Base-by-base conservation (phyloP, 352 stramenopile species). In the Globisporangium middletonii region DNA sequence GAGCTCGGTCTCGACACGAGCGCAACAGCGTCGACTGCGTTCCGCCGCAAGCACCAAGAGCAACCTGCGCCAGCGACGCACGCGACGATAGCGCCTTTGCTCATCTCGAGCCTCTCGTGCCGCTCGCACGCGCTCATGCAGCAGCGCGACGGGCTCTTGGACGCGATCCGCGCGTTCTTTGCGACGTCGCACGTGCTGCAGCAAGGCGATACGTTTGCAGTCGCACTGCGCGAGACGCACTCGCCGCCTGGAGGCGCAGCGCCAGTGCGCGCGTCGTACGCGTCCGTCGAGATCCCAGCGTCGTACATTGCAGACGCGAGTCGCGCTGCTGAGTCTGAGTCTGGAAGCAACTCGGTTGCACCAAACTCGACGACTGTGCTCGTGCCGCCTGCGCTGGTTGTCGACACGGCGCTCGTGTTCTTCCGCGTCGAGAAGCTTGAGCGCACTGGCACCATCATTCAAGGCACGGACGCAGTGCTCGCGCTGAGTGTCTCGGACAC, bases 401-500 rank as follows among this genome's bases (percentile, higher is more conserved):
- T 89, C 1, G 79, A 93, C 54, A 85, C 77, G 27, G 71, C 66
- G n/a, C 62, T 94, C 9, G 67, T 91, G 52, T 92, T 91, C 50
- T 92, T 92, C 53, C 76, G 77, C 23, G 81, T 94, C 8, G 71
- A 92, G 33, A 82, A 77, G 38, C 45, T 94, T 8, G 65, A 74
- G 16, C 46, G 54, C 11, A 11, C 7, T 38, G 33, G 3, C 33
- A 38, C 0, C 33, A 38, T 3, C 33, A 38, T 38, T 9, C 33
- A 38, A 13, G 55, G 65, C 26, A 47, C 54, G 27, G 64, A 62
- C 2, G 60, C 33, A 16, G 57, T 71, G 3, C 59, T 84, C 18
- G 81, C 79, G 0, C 52, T 84, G 15, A 77, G 69, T 2, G 77
- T 94, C 1, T 84, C 82, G 0, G 68, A 83, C 3, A 57, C 70